Percentiles rank a stretch among this genome's conserved stretches.
Evolutionary conservation across 179 eudicot species (phyloP).

Genomic region (Vitellaria paradoxa): DNA sequence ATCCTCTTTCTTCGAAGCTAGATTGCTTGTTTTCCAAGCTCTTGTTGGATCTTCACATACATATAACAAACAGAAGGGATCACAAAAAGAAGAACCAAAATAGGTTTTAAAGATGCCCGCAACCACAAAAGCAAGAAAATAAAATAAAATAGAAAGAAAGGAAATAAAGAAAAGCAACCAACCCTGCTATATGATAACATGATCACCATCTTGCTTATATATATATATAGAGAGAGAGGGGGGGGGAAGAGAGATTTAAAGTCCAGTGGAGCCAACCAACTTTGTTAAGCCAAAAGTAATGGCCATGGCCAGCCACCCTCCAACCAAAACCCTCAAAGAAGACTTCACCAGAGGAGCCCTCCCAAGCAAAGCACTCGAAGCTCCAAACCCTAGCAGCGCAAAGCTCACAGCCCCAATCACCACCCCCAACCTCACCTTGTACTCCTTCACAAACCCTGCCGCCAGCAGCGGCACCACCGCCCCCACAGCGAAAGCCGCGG

Average conservation of each 20-base stretch:
- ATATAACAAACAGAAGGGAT: not conserved
- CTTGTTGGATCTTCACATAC: not conserved
- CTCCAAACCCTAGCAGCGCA: constrained; percentile 22
- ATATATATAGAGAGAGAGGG: not conserved
- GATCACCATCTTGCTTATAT: not conserved
- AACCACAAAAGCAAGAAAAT: too few relatives aligned
- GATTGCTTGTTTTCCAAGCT: not conserved
- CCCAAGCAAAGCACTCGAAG: constrained; percentile 22
- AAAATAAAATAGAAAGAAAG: not conserved
- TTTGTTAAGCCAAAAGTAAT: constrained; percentile 27
- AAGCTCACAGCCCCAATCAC: constrained; percentile 26
- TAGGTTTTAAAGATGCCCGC: not conserved
- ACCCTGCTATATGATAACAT: not conserved
- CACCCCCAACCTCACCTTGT: constrained; percentile 22
- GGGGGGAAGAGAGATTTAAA: constrained; percentile 10
- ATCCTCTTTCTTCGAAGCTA: too few relatives aligned
- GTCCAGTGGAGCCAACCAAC: constrained; percentile 17
- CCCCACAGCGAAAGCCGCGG: constrained; percentile 19
- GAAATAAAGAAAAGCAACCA: not conserved
- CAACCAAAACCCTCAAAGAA: constrained; percentile 23
- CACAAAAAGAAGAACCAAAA: not conserved
- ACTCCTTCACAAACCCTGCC: constrained; percentile 18
- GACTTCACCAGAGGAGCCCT: constrained; percentile 24
- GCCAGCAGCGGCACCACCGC: constrained; percentile 31
- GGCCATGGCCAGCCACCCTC: constrained; percentile 32